Conservation (phyloP, 140 eudicot genomes). For the Ambrosia hybrid region DNA sequence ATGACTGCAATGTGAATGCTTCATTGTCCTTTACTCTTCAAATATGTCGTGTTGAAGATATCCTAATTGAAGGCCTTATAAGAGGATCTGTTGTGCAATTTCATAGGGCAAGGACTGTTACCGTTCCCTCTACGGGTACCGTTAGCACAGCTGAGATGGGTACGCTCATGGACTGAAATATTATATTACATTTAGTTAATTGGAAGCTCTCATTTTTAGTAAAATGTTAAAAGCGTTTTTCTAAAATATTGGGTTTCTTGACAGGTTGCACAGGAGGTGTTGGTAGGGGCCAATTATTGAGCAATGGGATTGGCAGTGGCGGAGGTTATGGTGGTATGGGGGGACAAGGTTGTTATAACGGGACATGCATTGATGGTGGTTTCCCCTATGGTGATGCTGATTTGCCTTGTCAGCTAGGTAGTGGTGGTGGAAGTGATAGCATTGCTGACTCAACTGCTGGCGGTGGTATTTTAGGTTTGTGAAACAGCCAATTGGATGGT, state of each 20-base stretch:
- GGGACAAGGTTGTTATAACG: constrained; percentile 69
- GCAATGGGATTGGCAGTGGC: constrained; percentile 77
- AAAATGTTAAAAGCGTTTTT: not conserved
- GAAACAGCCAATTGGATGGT: not conserved
- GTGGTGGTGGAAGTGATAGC: constrained; percentile 93
- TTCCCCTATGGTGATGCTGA: constrained; percentile 66
- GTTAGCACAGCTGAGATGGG: constrained; percentile 92
- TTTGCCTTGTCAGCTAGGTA: constrained; percentile 90
- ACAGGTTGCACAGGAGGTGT: constrained; percentile 87
- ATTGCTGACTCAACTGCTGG: constrained; percentile 69
- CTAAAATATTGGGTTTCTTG: constrained; percentile 12
- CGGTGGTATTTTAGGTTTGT: constrained; percentile 85
- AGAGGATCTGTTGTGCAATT: constrained; percentile 93
- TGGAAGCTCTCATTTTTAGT: constrained; percentile 1
- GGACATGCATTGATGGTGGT: constrained; percentile 74
- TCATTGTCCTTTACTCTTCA: constrained; percentile 92
- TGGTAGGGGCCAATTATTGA: constrained; percentile 60
- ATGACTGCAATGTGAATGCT: constrained; percentile 92
- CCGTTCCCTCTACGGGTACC: constrained; percentile 61
- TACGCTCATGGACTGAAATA: constrained; percentile 23
- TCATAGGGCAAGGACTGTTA: constrained; percentile 79
- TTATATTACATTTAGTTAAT: not conserved
- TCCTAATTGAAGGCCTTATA: constrained; percentile 79
- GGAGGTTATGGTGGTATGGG: constrained; percentile 97
- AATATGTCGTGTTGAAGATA: constrained; percentile 98